Percentiles rank a stretch among this genome's conserved stretches.
These are phyloP conservation scores for Spatholobus suberectus DNA, from an alignment of 306 rosid species.

Conservation along the genomic window DNA sequence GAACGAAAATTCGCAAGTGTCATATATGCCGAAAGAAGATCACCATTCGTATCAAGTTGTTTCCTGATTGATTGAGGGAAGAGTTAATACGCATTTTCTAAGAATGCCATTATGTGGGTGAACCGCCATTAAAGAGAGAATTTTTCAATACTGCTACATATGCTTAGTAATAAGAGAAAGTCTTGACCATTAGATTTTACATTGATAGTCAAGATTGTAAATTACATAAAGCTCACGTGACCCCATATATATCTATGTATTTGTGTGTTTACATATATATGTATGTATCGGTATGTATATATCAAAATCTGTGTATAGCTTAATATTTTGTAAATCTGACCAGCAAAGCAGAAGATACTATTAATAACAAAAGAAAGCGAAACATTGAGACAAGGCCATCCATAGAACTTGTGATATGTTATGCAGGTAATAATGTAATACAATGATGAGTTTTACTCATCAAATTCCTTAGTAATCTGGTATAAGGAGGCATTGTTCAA, in stretches of 20 bases:
- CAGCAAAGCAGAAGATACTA: not conserved
- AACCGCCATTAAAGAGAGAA: not conserved
- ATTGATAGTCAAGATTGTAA: not conserved
- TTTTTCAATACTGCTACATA: not conserved
- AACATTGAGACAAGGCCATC: not conserved
- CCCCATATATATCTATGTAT: not conserved
- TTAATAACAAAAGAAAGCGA: not conserved
- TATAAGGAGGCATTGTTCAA: not conserved
- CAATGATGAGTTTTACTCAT: not conserved
- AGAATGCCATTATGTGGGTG: too few relatives aligned
- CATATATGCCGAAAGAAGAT: slow-evolving; percentile 45
- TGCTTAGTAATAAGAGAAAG: not conserved
- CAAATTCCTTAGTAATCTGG: too few relatives aligned
- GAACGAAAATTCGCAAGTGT: slow-evolving; percentile 43
- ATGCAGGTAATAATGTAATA: not conserved
- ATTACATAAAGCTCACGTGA: not conserved
- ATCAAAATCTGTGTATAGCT: not conserved
- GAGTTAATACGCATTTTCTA: not conserved
- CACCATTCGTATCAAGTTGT: slow-evolving; percentile 25
- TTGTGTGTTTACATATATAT: not conserved
- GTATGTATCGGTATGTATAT: not conserved
- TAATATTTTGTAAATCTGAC: not conserved
- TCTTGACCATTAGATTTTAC: not conserved
- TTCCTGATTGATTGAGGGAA: slow-evolving; percentile 24
- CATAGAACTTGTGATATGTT: not conserved